phyloP scores from a whole-genome alignment of 306 rosid genomes.

The Glycyrrhiza uralensis region DNA sequence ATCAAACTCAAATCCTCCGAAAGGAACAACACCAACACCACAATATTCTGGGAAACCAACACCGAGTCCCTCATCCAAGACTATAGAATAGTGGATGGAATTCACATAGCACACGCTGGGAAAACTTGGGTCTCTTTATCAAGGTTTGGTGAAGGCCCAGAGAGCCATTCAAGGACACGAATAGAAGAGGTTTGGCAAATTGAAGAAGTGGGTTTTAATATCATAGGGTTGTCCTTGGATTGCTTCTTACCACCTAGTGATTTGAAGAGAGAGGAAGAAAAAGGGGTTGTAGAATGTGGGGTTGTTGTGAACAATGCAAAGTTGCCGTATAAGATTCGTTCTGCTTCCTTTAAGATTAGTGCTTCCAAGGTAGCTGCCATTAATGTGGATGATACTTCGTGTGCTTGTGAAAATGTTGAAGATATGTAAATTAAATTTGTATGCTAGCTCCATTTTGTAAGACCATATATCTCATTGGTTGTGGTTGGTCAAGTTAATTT shows the following conservation, averaged over 20 bases:
- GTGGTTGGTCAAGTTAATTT: background rate
- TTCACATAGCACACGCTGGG: conserved; percentile 75
- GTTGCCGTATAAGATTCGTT: conserved; percentile 47
- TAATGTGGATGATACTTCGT: conserved; percentile 44
- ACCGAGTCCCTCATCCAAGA: conserved; percentile 67
- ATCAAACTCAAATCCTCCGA: conserved; percentile 55
- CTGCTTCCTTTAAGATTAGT: conserved; percentile 52
- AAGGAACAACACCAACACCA: conserved; percentile 36
- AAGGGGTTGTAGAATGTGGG: conserved; percentile 8
- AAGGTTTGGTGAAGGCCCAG: conserved; percentile 62
- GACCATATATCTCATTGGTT: background rate
- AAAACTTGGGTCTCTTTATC: conserved; percentile 58
- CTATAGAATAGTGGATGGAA: conserved; percentile 65
- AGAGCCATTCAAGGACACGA: conserved; percentile 58
- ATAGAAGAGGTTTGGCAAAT: conserved; percentile 82
- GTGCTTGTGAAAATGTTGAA: conserved; percentile 30
- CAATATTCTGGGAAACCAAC: conserved; percentile 80
- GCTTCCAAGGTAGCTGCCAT: conserved; percentile 70
- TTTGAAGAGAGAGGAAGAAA: conserved; percentile 57
- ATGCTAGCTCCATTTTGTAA: conserved; percentile 17
- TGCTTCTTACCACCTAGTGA: conserved; percentile 86
- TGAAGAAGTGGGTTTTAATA: conserved; percentile 91
- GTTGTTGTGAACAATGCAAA: background rate
- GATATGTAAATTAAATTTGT: conserved; percentile 29
- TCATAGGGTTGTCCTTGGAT: conserved; percentile 74